Evolutionary conservation across 2,329 filamentous ascomycete species (phyloP).

Genomic region (Monilinia fructicola): DNA sequence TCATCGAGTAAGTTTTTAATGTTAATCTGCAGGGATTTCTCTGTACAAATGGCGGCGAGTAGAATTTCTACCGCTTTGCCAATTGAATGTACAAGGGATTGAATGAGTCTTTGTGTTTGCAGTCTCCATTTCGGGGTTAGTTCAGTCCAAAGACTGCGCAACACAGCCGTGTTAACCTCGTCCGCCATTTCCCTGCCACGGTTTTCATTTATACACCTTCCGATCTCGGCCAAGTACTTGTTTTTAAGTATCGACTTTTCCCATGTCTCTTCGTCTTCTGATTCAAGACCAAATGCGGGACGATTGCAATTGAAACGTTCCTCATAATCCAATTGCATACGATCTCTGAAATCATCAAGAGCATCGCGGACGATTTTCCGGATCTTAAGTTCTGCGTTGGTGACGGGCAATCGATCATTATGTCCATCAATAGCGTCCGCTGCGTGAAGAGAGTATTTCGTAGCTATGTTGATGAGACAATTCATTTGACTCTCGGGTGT

Average conservation of each 20-base stretch:
- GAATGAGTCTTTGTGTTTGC: not conserved
- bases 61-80: not conserved
- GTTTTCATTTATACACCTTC: not conserved
- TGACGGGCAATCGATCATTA: slow-evolving; percentile 1
- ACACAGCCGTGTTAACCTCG: slow-evolving; percentile 1
- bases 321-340: not conserved
- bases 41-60: not conserved
- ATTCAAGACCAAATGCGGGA: not conserved
- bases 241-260: not conserved
- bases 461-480: not conserved
- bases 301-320: not conserved
- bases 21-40: not conserved
- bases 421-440: slow-evolving; percentile 11
- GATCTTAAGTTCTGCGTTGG: not conserved
- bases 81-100: not conserved
- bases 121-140: not conserved
- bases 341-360: slow-evolving; percentile 1
- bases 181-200: slow-evolving; percentile 3
- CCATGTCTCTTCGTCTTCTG: not conserved
- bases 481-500: not conserved
- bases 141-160: slow-evolving; percentile 12
- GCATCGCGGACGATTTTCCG: slow-evolving; percentile 12
- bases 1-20: not conserved
- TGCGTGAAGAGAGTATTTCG: not conserved
- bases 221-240: not conserved